phyloP scores from a whole-genome alignment of 164 flowering plant species.

The Kalanchoe fedtschenkoi region DNA sequence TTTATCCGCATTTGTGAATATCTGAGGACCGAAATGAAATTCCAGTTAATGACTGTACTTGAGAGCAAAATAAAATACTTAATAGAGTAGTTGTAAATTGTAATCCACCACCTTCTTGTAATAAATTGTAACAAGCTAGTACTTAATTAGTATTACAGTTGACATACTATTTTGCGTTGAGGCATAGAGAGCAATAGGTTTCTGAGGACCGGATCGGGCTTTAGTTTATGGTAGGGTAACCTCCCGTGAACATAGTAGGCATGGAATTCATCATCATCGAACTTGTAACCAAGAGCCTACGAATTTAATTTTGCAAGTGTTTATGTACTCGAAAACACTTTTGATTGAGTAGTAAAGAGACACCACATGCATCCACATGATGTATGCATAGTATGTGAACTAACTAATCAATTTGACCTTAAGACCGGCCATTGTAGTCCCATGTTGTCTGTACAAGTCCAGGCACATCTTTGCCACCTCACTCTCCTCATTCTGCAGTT shows the following conservation, averaged over 20 bases:
- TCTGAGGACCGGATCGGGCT: conserved; percentile 64
- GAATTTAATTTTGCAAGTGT: neutral
- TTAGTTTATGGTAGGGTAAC: conserved; percentile 63
- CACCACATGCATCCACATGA: too few relatives aligned
- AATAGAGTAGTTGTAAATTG: too few relatives aligned
- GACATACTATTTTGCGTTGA: conserved; percentile 68
- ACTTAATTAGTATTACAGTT: too few relatives aligned
- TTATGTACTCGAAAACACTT: neutral
- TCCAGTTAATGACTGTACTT: neutral
- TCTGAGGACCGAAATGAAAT: conserved; percentile 27
- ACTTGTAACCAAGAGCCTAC: conserved; percentile 12
- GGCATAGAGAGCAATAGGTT: conserved; percentile 62
- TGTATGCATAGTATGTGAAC: neutral
- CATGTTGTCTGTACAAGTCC: conserved; percentile 46
- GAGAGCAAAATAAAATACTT: conserved; percentile 18
- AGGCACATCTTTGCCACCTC: too few relatives aligned
- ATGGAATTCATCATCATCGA: conserved; percentile 6
- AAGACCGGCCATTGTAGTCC: conserved; percentile 78
- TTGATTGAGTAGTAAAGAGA: too few relatives aligned
- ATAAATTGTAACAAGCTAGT: too few relatives aligned
- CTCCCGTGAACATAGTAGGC: conserved; percentile 11
- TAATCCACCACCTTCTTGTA: too few relatives aligned
- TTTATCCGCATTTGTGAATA: conserved; percentile 76
- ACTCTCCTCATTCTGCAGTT: too few relatives aligned
- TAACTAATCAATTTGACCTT: conserved; percentile 16